Conservation (phyloP, 2,329 filamentous ascomycete genomes). For the Ophiosphaerella korrae region DNA sequence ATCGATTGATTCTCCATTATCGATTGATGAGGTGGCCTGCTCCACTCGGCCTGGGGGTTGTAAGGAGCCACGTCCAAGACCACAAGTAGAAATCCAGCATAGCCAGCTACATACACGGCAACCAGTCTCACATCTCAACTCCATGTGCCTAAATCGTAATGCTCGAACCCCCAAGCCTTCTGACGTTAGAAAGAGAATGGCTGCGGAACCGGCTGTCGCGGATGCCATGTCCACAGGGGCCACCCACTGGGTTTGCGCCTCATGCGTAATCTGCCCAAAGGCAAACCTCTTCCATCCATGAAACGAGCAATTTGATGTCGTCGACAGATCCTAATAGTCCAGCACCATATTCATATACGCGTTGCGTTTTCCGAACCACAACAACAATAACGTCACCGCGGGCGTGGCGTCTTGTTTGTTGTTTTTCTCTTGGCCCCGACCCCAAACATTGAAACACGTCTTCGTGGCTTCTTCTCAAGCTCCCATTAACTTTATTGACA, state of each 20-base stretch:
- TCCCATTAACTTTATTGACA: slow-evolving; percentile 1
- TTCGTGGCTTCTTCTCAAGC: not conserved
- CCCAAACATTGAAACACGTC: not conserved
- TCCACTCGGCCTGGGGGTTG: no score
- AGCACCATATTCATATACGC: slow-evolving; percentile 2
- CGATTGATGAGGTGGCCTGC: not conserved
- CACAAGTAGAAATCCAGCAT: no score
- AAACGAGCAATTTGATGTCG: slow-evolving; percentile 2
- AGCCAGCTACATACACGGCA: no score
- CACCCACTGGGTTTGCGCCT: not conserved
- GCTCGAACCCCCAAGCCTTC: not conserved
- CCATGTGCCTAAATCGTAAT: no score
- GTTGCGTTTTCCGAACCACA: not conserved
- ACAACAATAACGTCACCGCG: not conserved
- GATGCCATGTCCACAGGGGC: not conserved
- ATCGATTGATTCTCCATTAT: slow-evolving; percentile 17
- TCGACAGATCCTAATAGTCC: slow-evolving; percentile 1
- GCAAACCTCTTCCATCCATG: not conserved
- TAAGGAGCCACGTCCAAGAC: no score
- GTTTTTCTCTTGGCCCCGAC: not conserved
- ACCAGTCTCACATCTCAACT: no score
- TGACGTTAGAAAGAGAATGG: not conserved
- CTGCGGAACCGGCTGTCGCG: slow-evolving; percentile 1
- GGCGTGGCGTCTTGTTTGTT: not conserved
- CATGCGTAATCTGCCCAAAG: not conserved